phyloP scores from a whole-genome alignment of 257 asterid genomes.

The Penstemon newberryi region DNA sequence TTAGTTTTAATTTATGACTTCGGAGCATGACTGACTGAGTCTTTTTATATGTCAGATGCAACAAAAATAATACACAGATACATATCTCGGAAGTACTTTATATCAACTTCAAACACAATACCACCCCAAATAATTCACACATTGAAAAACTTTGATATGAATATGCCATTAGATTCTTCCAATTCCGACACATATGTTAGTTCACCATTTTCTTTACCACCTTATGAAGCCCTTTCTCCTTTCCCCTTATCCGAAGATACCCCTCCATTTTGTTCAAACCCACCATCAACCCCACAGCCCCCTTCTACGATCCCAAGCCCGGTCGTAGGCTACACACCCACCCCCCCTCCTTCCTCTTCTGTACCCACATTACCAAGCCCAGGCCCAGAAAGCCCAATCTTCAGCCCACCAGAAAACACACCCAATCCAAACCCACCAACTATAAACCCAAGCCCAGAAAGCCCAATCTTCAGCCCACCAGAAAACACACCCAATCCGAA shows the following conservation, averaged over 20 bases:
- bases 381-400: constrained; percentile 19
- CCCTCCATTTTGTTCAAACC: constrained; percentile 65
- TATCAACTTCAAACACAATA: constrained; percentile 32
- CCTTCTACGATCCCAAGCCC: constrained; percentile 47
- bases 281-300: constrained; percentile 50
- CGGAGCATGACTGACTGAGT: neutral
- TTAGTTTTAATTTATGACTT: too few relatives aligned
- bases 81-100: constrained; percentile 22
- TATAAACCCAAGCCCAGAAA: too few relatives aligned
- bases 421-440: too few relatives aligned
- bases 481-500: neutral
- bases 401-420: constrained; percentile 24
- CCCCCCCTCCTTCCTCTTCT: constrained; percentile 37
- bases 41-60: constrained; percentile 42
- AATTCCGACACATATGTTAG: constrained; percentile 54
- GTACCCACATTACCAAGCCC: constrained; percentile 37
- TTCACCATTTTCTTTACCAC: constrained; percentile 76
- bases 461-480: constrained; percentile 32
- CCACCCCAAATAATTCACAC: constrained; percentile 18
- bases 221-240: constrained; percentile 83
- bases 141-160: constrained; percentile 34
- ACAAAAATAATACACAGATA: constrained; percentile 28
- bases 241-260: constrained; percentile 45
- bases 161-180: constrained; percentile 46
- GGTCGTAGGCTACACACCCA: constrained; percentile 40